Base-by-base conservation (phyloP, 2,329 filamentous ascomycete genomes). In the Hypoxylon sp. region DNA sequence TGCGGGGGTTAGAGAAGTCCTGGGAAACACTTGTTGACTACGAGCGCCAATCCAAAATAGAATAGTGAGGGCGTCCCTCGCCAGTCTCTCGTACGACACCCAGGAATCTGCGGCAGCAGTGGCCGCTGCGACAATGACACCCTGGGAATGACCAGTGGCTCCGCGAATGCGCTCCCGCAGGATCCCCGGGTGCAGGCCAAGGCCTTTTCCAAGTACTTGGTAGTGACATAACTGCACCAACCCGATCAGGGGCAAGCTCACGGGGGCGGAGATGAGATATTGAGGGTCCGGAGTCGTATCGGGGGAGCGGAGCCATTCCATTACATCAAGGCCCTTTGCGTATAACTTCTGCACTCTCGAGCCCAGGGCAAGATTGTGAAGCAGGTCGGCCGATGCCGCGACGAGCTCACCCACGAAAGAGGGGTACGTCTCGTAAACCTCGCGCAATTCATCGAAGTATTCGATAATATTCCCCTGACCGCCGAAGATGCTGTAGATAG, bases 381-480 rank as follows among this genome's bases (percentile, higher is more conserved):
- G 84, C 51, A 96, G 87, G 71, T 96, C 89, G 11, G 95, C 93
- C 6, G 92, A 88, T 20, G 87, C 84, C 23, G 84, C 83, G 70
- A 99, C 84, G 64, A 98, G 87, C 65, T 96, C 92, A 67, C 91
- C 89, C 4, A 97, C 87, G 67, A 99, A 96, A 23, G 90, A 90
- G 10, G 91, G 89, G 78, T 99, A 99, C 58, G 93, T 97, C 69
- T 83, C 87, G 80, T 94, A 94, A 56, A 98, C 85, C 74, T 96
- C 90, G 54, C 95, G 88, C 62, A 99, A 85, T 80, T 99, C 95
- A 67, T 99, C 94, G 71, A 99, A 99, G 78, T 99, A 99, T 78
- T 99, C 96, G 77, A 99, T 94, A 64, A 99, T 98, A 77, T 99
- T 99, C 69, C 95, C 95, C 75, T 99, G 95, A 5, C 95, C 95